Percentiles rank a stretch among this genome's conserved stretches.
These are phyloP conservation scores for Symbiodinium pilosum DNA, from an alignment of 73 alveolate genomes.

Conservation along the genomic window DNA sequence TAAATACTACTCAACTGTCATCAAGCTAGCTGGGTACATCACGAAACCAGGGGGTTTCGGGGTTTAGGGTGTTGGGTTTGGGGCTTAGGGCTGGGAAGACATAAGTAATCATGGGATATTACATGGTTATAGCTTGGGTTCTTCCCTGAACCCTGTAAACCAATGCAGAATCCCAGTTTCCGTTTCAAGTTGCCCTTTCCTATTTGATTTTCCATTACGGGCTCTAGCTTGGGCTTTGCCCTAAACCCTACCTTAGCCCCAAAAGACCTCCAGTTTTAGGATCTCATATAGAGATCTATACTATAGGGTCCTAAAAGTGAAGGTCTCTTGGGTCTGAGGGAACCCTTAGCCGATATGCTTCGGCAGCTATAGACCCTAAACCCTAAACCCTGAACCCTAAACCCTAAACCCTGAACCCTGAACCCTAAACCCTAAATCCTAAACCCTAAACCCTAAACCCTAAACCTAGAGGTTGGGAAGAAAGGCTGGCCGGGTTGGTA, in stretches of 20 bases:
- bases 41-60: not conserved
- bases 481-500: too few species aligned
- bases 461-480: too few species aligned
- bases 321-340: too few species aligned
- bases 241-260: not conserved
- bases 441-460: not conserved
- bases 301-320: too few species aligned
- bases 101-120: not conserved
- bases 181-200: not conserved
- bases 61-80: not conserved
- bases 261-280: not conserved
- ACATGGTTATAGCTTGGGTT: not conserved
- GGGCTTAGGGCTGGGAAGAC: not conserved
- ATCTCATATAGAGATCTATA: too few species aligned
- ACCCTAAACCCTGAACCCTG: not conserved
- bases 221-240: not conserved
- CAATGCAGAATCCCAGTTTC: too few species aligned
- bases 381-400: not conserved
- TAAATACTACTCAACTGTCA: too few species aligned
- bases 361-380: not conserved
- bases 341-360: too few species aligned
- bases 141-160: too few species aligned
- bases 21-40: too few species aligned
- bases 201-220: too few species aligned
- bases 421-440: not conserved